Base-by-base conservation (phyloP, 495 filamentous ascomycete genomes). In the Xeromyces bisporus region DNA sequence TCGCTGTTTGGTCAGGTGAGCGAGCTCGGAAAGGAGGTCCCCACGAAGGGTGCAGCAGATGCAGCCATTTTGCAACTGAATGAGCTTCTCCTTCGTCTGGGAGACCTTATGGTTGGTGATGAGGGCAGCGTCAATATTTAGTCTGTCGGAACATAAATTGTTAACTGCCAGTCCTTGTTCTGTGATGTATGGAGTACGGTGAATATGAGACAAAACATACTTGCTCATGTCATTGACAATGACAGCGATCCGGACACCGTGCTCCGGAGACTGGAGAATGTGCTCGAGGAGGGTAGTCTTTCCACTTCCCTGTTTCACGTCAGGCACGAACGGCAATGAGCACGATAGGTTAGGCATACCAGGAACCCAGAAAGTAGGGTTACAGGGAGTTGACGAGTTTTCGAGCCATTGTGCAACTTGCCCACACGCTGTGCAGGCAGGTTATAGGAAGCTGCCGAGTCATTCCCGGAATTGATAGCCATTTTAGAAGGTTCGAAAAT, bases 1-100 rank as follows among this genome's bases (percentile, higher is more conserved):
- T 5, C 59, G 53, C 11, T 59, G 49, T 14, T 60, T 55, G 0
- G 67, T 58, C 1, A 74, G 41, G 1, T 47, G 56, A 1, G 60
- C 64, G 5, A 73, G 52, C 37, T 74, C 67, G 9, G 62, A 46
- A 1, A 74, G 51, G 0, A 74, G 44, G 31, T 74, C 69, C 2
- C 69, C 67, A 12, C 69, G 61, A 0, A 74, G 48, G 0, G 68
- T 74, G 34, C 69, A 74, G 44, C 68, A 74, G 33, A 74, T 74
- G 35, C 69, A 74, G 5, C 68, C 69, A 26, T 74, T 74, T 37
- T 74, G 68, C 28, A 74, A 51, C 29, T 64, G 58, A n/a, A 74
- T 63, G 27, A 74, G 50, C 33, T 67, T 67, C 34, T 73, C 65
- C 28, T 66, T 51, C n/a, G 54, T 63, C 25, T 60, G 50, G 26